Evolutionary conservation across 148 eudicot species (phyloP).

Genomic region (Arbutus unedo): DNA sequence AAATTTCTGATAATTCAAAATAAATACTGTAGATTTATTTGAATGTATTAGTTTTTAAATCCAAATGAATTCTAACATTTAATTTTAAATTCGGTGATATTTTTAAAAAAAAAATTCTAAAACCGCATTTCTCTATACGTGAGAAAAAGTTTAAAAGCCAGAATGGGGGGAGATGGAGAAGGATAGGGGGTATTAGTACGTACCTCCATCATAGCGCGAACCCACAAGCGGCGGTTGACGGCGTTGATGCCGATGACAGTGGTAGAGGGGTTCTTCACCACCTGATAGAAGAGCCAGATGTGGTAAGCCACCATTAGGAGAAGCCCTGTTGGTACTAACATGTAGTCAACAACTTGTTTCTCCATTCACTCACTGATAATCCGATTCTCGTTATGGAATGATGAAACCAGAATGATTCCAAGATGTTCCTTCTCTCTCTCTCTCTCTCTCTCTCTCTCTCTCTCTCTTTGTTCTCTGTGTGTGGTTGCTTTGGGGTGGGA

Average conservation of each 20-base stretch:
- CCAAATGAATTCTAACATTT: too few relatives aligned
- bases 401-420: neutral
- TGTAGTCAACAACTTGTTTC: constrained; percentile 46
- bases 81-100: too few relatives aligned
- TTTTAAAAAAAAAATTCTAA: too few relatives aligned
- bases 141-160: neutral
- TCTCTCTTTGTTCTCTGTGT: neutral
- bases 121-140: neutral
- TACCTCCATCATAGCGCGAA: constrained; percentile 90
- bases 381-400: too few relatives aligned
- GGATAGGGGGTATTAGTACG: constrained; percentile 32
- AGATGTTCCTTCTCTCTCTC: neutral
- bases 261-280: constrained; percentile 47
- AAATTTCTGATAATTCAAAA: too few relatives aligned
- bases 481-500: neutral
- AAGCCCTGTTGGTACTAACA: constrained; percentile 68
- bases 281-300: constrained; percentile 49
- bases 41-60: too few relatives aligned
- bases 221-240: constrained; percentile 80
- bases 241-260: constrained; percentile 82
- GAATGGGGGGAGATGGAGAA: neutral
- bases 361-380: constrained; percentile 28
- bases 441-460: neutral
- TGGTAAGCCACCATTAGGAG: constrained; percentile 57
- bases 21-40: too few relatives aligned